Evolutionary conservation across 176 grass and related monocot genomes (phyloP).

Genomic region (Phyllostachys edulis): DNA sequence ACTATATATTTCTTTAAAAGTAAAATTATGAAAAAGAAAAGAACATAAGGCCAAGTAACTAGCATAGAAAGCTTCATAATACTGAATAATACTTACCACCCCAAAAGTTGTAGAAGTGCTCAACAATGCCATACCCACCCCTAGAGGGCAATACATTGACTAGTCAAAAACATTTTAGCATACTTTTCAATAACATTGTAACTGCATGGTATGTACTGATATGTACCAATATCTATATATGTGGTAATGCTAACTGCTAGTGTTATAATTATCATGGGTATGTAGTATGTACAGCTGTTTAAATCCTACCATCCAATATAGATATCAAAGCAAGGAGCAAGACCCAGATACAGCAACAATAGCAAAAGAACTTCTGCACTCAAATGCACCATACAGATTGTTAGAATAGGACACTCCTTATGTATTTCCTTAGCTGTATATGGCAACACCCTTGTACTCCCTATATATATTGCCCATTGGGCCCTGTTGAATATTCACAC

Average conservation of each 20-base stretch:
- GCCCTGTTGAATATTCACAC: too few relatives aligned
- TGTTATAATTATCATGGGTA: neutral
- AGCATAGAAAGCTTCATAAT: neutral
- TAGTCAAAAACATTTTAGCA: constrained; percentile 3
- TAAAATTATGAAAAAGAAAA: neutral
- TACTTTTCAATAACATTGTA: neutral
- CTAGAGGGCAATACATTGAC: neutral
- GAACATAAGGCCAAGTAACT: neutral
- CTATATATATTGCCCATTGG: too few relatives aligned
- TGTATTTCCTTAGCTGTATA: too few relatives aligned
- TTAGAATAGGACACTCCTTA: too few relatives aligned
- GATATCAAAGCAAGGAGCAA: constrained; percentile 2
- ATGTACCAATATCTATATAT: neutral
- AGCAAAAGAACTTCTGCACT: neutral
- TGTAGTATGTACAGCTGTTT: neutral
- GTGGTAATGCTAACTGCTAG: neutral
- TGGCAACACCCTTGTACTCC: too few relatives aligned
- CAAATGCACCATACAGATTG: neutral
- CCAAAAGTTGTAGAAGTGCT: neutral
- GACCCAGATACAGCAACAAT: neutral
- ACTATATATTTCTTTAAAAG: neutral
- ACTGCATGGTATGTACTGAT: neutral
- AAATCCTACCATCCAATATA: neutral
- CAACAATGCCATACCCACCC: constrained; percentile 13
- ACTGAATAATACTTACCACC: neutral